These are phyloP conservation scores for Annulohypoxylon nitens DNA, from an alignment of 495 filamentous ascomycete genomes.

Conservation along the genomic window DNA sequence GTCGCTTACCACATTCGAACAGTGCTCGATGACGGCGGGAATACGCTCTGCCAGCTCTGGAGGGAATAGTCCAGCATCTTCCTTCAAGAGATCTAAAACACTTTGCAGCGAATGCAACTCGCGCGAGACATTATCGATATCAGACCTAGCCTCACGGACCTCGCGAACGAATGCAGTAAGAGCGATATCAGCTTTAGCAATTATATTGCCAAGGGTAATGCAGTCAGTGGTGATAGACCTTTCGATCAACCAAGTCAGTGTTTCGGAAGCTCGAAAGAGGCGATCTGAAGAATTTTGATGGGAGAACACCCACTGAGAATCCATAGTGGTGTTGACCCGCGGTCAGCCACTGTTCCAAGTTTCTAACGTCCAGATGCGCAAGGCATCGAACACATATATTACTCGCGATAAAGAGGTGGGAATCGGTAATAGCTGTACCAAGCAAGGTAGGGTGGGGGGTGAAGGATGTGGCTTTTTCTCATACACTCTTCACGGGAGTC, in stretches of 20 bases:
- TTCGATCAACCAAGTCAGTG: constrained; percentile 47
- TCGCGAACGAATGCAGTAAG: constrained; percentile 58
- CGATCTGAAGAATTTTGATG: constrained; percentile 37
- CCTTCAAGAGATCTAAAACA: constrained; percentile 59
- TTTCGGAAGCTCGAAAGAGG: constrained; percentile 42
- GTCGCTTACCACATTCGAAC: constrained; percentile 53
- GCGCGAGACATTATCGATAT: constrained; percentile 60
- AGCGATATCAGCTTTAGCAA: constrained; percentile 48
- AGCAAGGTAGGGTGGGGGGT: constrained; percentile 29
- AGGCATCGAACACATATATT: constrained; percentile 46
- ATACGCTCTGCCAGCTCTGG: constrained; percentile 54
- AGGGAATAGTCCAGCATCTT: constrained; percentile 59
- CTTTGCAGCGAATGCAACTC: constrained; percentile 64
- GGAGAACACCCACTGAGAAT: constrained; percentile 44
- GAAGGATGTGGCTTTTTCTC: constrained; percentile 33
- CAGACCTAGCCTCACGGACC: constrained; percentile 61
- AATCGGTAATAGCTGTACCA: constrained; percentile 20
- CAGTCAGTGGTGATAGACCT: constrained; percentile 61
- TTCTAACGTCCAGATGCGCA: constrained; percentile 26
- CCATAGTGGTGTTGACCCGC: constrained; percentile 45
- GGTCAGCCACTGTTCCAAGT: constrained; percentile 38
- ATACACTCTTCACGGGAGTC: constrained; percentile 29
- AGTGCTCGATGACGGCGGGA: constrained; percentile 53
- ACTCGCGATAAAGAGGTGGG: constrained; percentile 31
- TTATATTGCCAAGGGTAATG: constrained; percentile 54